Evolutionary conservation across 345 rosid species (phyloP), one percentile per base, ranked within the genome.

Genomic region (Hypericum perforatum): DNA sequence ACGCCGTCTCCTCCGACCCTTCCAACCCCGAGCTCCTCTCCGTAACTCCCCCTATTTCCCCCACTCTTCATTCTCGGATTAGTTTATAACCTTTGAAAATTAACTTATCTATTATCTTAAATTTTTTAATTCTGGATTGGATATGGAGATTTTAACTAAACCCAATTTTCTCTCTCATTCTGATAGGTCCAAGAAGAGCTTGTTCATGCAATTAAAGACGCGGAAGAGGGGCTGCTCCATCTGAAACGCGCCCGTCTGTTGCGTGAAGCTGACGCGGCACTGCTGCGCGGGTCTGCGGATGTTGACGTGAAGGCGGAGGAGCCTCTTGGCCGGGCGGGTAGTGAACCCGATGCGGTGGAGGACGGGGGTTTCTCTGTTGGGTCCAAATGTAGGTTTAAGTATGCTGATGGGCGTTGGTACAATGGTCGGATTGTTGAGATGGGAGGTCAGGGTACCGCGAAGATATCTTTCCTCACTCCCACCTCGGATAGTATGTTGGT

Each of bases 401-500:
- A 79, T 53, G 70, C 45, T 6, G 72, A 92, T 72, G 98, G 98
- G 1, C 95, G 85, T 14, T 88, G 98, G 98, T 92, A 92, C 66
- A 72, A 83, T 59, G 98, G 95, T 71, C 81, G 73, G 41, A 61
- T 88, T 69, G 65, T 88, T 59, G 80, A 65, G 36, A 59, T 79
- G 64, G 78, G 73, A 49, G 80, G 74, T 15, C 70, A 81, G 43
- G 65, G 58, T 64, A 66, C 69, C 45, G 90, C 85, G 3, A 92
- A 78, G 82, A 65, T 92, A 48, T 63, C 90, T 70, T 88, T 88
- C 73, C 94, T 92, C 60, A 69, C 76, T 0, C 98, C 98, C 6
- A 92, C 85, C 5, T 76, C 86, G 41, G 97, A 92, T 61, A 82
- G 71, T 56, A 88, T 85, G 98, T 49, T 76, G 95, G 98, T 92